A percentile compares a stretch with the other conserved stretches of the same genome.
phyloP scores from a whole-genome alignment of 768 basidiomycete genomes.

The Lactarius indigo region DNA sequence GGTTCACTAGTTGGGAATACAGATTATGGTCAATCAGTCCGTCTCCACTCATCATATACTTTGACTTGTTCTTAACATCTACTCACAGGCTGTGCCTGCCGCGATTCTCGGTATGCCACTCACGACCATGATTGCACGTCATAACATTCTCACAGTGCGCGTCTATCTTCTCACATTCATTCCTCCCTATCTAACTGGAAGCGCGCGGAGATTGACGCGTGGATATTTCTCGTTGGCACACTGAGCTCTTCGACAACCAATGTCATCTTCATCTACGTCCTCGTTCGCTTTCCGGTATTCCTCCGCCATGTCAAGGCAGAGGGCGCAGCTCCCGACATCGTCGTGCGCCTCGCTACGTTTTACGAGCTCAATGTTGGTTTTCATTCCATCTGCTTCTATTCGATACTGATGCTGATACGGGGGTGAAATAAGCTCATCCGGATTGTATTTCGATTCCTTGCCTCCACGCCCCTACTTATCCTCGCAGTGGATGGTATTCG shows the following conservation, averaged over 20 bases:
- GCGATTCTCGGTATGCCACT: conserved; percentile 72
- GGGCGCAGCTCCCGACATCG: conserved; percentile 70
- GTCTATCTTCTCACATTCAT: background rate
- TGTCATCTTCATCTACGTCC: conserved; percentile 65
- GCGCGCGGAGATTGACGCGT: conserved; percentile 59
- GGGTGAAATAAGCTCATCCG: conserved; percentile 50
- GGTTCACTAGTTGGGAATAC: conserved; percentile 83
- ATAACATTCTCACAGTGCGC: conserved; percentile 54
- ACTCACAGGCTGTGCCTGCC: conserved; percentile 52
- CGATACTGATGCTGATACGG: background rate
- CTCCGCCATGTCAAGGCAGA: conserved; percentile 66
- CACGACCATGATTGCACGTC: conserved; percentile 57
- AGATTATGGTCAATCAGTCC: conserved; percentile 65
- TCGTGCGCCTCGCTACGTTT: conserved; percentile 70
- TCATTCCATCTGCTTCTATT: background rate
- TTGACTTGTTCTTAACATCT: background rate
- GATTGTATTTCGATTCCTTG: conserved; percentile 72
- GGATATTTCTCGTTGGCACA: conserved; percentile 73
- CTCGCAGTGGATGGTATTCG: conserved; percentile 63
- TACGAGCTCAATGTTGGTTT: conserved; percentile 70
- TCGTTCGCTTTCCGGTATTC: conserved; percentile 67
- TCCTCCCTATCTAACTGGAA: background rate
- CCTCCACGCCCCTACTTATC: conserved; percentile 64
- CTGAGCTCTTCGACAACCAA: conserved; percentile 64
- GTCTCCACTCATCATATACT: conserved; percentile 24